Base-by-base conservation (phyloP, 148 eudicot species). In the Rhododendron kiyosumense region DNA sequence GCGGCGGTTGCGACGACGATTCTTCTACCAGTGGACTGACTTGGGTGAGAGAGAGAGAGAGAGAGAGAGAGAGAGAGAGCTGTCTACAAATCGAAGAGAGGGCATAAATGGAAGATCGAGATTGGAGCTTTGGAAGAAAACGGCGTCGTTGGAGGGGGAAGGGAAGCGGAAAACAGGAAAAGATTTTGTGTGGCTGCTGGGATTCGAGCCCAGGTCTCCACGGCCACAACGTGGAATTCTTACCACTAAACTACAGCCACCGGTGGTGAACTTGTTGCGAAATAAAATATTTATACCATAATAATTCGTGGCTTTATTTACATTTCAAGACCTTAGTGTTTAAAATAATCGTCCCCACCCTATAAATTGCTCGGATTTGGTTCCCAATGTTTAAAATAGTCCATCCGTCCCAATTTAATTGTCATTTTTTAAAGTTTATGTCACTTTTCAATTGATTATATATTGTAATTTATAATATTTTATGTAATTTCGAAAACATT, bases 201-300 rank as follows among this genome's bases (percentile, higher is more conserved):
- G 78, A 74, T 74, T 74, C 78, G 78, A 74, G 43, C 78, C 78
- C 78, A 74, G 78, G 78, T 74, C 78, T 74, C 78, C 78, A 74
- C 78, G 43, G 78, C 78, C 78, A 28, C 36, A 28, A 28, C 38
- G 77, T 65, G 71, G 74, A 67, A 67, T 67, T 67, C 74, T 67
- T 67, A 67, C 74, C 74, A 67, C 74, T 67, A 67, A 67, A 67
- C 74, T 67, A 67, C 74, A 67, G 74, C 74, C 74, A 67, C 74
- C 6, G 17, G 2, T 0, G 7, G 7, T 12, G 2, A 28, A 0
- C 24, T 20, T 1, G 8, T 20, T 6, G 8, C n/a, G 7, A 59
- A 59, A 59, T 0, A 1, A 0, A 5, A 0, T 20, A 5, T 20
- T 59, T 59, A 20, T 59, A 59, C 2, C 51, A 11, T 48, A 48